Conservation (phyloP, 148 eudicot species). For the Agrostemma githago region DNA sequence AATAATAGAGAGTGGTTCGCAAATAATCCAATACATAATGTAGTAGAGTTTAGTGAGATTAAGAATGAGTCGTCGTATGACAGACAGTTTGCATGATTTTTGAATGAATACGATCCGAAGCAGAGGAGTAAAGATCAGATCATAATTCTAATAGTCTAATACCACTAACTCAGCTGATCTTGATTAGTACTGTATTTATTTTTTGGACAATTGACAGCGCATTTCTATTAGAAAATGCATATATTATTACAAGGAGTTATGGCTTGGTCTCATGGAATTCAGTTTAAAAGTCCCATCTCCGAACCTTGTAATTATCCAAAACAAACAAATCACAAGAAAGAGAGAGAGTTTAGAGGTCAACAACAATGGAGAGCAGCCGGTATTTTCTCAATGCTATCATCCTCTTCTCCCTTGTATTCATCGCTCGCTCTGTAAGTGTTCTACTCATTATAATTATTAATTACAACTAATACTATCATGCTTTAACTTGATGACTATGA, state of each 20-base stretch:
- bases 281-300: not conserved
- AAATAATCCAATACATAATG: no score
- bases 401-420: not conserved
- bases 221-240: not conserved
- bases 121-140: not conserved
- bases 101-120: not conserved
- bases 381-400: not conserved
- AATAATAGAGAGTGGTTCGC: no score
- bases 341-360: not conserved
- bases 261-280: not conserved
- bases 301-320: not conserved
- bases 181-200: not conserved
- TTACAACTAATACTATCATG: not conserved
- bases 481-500: not conserved
- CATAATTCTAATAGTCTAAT: not conserved
- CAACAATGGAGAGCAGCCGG: not conserved
- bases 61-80: not conserved
- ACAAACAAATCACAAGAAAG: not conserved
- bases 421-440: constrained; percentile 13
- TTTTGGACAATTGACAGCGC: not conserved
- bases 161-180: not conserved
- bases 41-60: no score
- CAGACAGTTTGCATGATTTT: not conserved
- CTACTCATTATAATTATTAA: not conserved
- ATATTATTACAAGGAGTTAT: not conserved